Base-by-base conservation (phyloP, 768 basidiomycete species). In the Porpolomopsis calyptriformis region DNA sequence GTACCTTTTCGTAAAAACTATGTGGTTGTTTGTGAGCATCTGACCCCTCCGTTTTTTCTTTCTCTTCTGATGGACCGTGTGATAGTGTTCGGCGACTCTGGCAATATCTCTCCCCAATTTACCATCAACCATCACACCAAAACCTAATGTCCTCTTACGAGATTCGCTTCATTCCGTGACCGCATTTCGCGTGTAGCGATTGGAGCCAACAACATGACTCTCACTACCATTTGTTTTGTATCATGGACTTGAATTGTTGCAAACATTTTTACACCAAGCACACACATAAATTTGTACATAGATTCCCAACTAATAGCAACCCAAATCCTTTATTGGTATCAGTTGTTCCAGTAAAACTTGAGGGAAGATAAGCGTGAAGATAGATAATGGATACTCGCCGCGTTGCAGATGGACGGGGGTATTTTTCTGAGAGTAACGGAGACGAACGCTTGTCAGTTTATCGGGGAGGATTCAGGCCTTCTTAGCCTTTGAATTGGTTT, bases 81-180 rank as follows among this genome's bases (percentile, higher is more conserved):
- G 36, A n/a, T 46, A 74, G 72, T 74, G 24, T 59, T 74, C 36
- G 73, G 72, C 34, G 70, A 74, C 55, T 73, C 72, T 4, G 72
- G 68, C 42, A 64, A 71, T 59, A 51, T 42, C 12, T 60, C 57
- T 26, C 43, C 43, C 5, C 23, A 33, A 23, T 44, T 44, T 44
- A 31, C 43, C n/a, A n/a, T n/a, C n/a, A n/a, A n/a, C n/a, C n/a
- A n/a, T n/a, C n/a, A n/a, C n/a, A n/a, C n/a, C n/a, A n/a, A n/a
- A n/a, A n/a, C n/a, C n/a, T n/a, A 11, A 44, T 44, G 12, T 1
- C 43, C 9, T n/a, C 43, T 23, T 33, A 8, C 14, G 23, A 12
- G 14, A 34, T 18, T 34, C 10, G 33, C 12, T 14, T 14, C 10
- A 34, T 18, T 11, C 10, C 10, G 10, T 14, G 14, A 34, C 3